Evolutionary conservation across 352 stramenopile species (phyloP), one percentile per base, ranked within the genome.

Genomic region (Pythium sp.): DNA sequence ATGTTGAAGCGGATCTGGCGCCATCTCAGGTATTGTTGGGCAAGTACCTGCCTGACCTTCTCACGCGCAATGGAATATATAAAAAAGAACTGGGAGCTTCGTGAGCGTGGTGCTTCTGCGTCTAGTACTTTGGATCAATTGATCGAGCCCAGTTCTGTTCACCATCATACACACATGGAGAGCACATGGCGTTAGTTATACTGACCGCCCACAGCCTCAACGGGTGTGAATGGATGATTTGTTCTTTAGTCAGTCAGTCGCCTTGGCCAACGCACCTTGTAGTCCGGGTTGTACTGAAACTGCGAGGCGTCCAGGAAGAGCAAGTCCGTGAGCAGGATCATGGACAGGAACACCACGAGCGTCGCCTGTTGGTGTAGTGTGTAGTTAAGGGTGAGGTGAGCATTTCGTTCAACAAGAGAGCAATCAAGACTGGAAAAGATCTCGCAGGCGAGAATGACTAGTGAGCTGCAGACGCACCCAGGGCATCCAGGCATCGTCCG

Each of bases 261-360:
- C 36, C 36, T 5, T 43, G 15, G 14, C 2, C n/a, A 30, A n/a
- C 30, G 57, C 58, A 94, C 86, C 81, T 94, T 94, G 78, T 94
- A 94, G 75, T 94, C 83, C 7, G 86, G 84, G 51, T 94, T 89
- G 75, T 84, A 94, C 64, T 91, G 84, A 71, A 94, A 94, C 71
- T 94, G 80, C 62, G 72, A 72, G 53, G 73, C 64, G 53, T 92
- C 82, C 30, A 94, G 77, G 73, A 94, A 94, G 34, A 92, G 65
- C 56, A 94, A 61, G 59, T 94, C 86, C 49, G 77, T 78, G 62
- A 94, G 62, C 58, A 94, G 74, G 59, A 92, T 74, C 78, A 92
- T 86, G 54, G 69, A 70, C 47, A 92, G 69, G 77, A 92, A 94
- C 26, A 94, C 81, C 47, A 94, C 81, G 49, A 94, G 72, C 57